phyloP scores from a whole-genome alignment of 495 filamentous ascomycete species.

The Aspergillus ostianus region DNA sequence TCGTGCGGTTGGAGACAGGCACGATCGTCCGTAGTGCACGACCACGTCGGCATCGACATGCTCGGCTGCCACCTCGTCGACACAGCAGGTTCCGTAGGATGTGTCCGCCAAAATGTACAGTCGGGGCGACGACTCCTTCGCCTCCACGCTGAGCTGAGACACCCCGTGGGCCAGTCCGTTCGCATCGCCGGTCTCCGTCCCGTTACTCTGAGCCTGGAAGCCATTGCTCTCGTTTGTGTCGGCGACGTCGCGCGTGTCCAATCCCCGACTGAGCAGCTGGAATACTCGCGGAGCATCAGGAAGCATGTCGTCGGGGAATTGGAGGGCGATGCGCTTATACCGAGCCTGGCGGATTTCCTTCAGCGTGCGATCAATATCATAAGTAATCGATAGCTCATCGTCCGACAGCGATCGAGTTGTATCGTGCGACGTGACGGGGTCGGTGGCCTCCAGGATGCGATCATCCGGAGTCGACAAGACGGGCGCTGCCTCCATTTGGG shows the following conservation, averaged over 20 bases:
- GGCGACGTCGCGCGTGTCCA: conserved; percentile 40
- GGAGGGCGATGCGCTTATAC: conserved; percentile 79
- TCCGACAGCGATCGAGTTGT: conserved; percentile 49
- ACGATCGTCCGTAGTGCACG: conserved; percentile 92
- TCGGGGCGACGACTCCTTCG: conserved; percentile 39
- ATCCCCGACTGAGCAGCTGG: conserved; percentile 59
- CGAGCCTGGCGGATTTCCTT: conserved; percentile 65
- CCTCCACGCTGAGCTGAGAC: conserved; percentile 31
- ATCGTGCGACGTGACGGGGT: conserved; percentile 32
- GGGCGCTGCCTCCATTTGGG: conserved; percentile 56
- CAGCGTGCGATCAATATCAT: conserved; percentile 84
- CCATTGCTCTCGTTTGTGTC: conserved; percentile 14
- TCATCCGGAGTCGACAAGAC: conserved; percentile 86
- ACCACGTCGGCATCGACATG: conserved; percentile 89
- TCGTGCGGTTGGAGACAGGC: conserved; percentile 84
- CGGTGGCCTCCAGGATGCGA: conserved; percentile 63
- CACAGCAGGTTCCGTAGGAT: conserved; percentile 94
- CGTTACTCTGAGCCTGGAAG: conserved; percentile 8
- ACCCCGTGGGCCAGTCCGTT: conserved; percentile 27
- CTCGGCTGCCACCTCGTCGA: conserved; percentile 95
- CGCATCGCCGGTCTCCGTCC: conserved; percentile 17
- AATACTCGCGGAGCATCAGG: conserved; percentile 81
- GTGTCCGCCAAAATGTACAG: conserved; percentile 93
- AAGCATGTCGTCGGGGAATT: conserved; percentile 93
- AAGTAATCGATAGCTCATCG: conserved; percentile 71